phyloP scores from a whole-genome alignment of 2,329 filamentous ascomycete genomes.

The Colletotrichum acutatum region DNA sequence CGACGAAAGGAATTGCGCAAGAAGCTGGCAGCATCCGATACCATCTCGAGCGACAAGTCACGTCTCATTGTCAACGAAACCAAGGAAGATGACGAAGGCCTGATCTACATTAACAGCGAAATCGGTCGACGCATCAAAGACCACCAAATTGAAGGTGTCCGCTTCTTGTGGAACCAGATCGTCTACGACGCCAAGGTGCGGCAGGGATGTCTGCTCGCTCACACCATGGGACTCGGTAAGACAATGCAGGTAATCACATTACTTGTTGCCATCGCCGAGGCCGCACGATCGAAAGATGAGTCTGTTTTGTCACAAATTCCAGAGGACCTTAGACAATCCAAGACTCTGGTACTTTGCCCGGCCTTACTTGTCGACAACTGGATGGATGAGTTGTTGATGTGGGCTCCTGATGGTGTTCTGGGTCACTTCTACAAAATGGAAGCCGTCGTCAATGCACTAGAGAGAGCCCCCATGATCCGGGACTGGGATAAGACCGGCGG shows the following conservation, averaged over 20 bases:
- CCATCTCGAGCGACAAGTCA: constrained; percentile 55
- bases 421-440: constrained; percentile 69
- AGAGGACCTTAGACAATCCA: constrained; percentile 66
- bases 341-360: constrained; percentile 81
- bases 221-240: constrained; percentile 93
- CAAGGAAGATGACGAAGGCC: constrained; percentile 68
- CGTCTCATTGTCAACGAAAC: constrained; percentile 74
- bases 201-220: constrained; percentile 84
- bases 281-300: constrained; percentile 68
- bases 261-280: constrained; percentile 78
- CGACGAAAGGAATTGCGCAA: constrained; percentile 60
- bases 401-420: constrained; percentile 69
- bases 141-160: constrained; percentile 84
- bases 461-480: constrained; percentile 59
- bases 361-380: constrained; percentile 83
- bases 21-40: constrained; percentile 56
- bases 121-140: constrained; percentile 77
- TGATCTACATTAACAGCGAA: constrained; percentile 72
- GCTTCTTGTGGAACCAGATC: constrained; percentile 90
- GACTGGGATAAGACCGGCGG: constrained; percentile 75
- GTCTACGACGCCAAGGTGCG: constrained; percentile 67
- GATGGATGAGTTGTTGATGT: constrained; percentile 79
- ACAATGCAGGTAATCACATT: constrained; percentile 91
- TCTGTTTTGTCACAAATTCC: constrained; percentile 76
- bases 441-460: constrained; percentile 43